phyloP scores from a whole-genome alignment of 257 asterid species.

The Solanum sparsipilum region DNA sequence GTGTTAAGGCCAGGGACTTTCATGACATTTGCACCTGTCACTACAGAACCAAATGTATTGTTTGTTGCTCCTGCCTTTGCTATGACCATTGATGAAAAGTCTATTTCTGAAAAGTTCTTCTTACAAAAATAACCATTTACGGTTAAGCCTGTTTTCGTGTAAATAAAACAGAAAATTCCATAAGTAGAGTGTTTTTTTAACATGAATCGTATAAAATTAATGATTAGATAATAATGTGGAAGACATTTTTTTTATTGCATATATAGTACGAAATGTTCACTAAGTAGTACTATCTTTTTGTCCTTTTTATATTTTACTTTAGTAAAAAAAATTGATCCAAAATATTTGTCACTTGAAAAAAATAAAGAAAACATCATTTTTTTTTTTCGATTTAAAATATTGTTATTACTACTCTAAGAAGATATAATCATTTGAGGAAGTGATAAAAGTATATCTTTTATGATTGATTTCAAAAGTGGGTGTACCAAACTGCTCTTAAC shows the following conservation, averaged over 20 bases:
- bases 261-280: not conserved
- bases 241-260: not conserved
- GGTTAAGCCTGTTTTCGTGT: slow-evolving; percentile 24
- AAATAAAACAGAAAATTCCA: not conserved
- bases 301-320: not conserved
- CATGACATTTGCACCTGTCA: slow-evolving; percentile 58
- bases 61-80: slow-evolving; percentile 55
- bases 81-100: slow-evolving; percentile 42
- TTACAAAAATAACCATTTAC: slow-evolving; percentile 63
- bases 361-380: not conserved
- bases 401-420: not conserved
- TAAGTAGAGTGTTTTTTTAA: not conserved
- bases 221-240: not conserved
- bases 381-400: not conserved
- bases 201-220: not conserved
- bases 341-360: not conserved
- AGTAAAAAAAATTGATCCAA: not conserved
- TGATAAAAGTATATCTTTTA: not conserved
- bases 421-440: not conserved
- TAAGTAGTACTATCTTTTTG: not conserved
- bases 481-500: not conserved
- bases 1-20: slow-evolving; percentile 78
- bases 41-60: slow-evolving; percentile 46
- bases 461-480: not conserved
- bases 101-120: slow-evolving; percentile 40